Evolutionary conservation across 129 eudicot genomes (phyloP), one percentile per base, ranked within the genome.

Genomic region (Glebionis coronaria): DNA sequence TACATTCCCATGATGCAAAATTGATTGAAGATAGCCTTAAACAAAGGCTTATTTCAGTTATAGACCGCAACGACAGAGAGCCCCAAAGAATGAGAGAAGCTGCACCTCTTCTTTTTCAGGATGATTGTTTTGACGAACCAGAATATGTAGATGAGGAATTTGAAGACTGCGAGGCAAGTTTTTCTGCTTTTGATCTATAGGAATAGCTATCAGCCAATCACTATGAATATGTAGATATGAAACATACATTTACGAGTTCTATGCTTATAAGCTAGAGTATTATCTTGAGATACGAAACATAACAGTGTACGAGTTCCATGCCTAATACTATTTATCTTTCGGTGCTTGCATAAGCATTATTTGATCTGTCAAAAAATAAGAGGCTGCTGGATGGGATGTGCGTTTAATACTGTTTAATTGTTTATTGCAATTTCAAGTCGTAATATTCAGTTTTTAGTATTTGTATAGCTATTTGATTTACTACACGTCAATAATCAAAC

Each of bases 51-150:
- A 56, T 86, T 47, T 84, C 88, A 67, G 90, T 77, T 40, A 74
- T 88, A 49, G 86, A 84, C 57, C 21, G 60, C 54, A 79, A 82
- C 65, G 98, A 93, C 79, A 80, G 82, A 56, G 74, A 79, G 74
- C 78, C 89, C 25, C 71, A 60, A 16, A 76, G 79, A 76, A 66
- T 57, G 64, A 82, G 63, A 78, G 88, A 84, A 68, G 70, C 75
- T 28, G 70, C 81, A 58, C 25, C 25, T 23, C 70, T 72, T 73
- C 96, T 93, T 61, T 93, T 88, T 38, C 61, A 70, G 5, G 88
- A 86, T 72, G 79, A 76, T 9, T 78, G 29, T 63, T 68, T 73
- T 57, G 74, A 81, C 44, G 79, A 76, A 71, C 74, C 75, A 42
- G 79, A 85, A 38, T 54, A 56, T 77, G 71, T 68, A 20, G 81